Percentiles rank a stretch among this genome's conserved stretches.
These are phyloP conservation scores for Corniculantispora saksenae DNA, from an alignment of 2,329 filamentous ascomycete species.

Conservation along the genomic window DNA sequence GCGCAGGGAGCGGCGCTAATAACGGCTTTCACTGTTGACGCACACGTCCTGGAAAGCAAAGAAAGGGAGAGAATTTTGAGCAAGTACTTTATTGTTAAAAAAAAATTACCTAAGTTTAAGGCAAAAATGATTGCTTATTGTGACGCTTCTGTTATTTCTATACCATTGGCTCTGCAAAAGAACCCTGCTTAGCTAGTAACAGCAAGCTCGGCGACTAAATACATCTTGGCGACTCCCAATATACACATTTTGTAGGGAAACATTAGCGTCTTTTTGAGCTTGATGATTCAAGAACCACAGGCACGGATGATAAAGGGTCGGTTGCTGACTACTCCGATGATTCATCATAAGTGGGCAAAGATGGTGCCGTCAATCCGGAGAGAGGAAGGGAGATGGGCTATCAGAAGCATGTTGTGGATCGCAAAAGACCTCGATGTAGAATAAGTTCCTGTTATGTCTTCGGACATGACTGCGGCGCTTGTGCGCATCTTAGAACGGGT, in stretches of 20 bases:
- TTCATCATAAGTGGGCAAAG: constrained; percentile 22
- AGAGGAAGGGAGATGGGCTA: constrained; percentile 23
- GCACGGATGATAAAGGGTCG: constrained; percentile 20
- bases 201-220: not conserved
- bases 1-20: not conserved
- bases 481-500: not conserved
- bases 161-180: too few relatives aligned
- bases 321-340: constrained; percentile 23
- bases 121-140: too few relatives aligned
- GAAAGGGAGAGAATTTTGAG: too few relatives aligned
- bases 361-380: constrained; percentile 19
- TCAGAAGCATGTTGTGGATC: constrained; percentile 26
- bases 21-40: not conserved
- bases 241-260: not conserved
- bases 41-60: too few relatives aligned
- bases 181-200: too few relatives aligned
- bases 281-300: constrained; percentile 22
- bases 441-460: constrained; percentile 20
- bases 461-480: constrained; percentile 20
- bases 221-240: not conserved
- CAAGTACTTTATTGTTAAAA: too few relatives aligned
- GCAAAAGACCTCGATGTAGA: constrained; percentile 22
- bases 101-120: too few relatives aligned
- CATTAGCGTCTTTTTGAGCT: not conserved
- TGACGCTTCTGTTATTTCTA: too few relatives aligned